Conservation (phyloP, 345 rosid genomes). For the Populus nigra region DNA sequence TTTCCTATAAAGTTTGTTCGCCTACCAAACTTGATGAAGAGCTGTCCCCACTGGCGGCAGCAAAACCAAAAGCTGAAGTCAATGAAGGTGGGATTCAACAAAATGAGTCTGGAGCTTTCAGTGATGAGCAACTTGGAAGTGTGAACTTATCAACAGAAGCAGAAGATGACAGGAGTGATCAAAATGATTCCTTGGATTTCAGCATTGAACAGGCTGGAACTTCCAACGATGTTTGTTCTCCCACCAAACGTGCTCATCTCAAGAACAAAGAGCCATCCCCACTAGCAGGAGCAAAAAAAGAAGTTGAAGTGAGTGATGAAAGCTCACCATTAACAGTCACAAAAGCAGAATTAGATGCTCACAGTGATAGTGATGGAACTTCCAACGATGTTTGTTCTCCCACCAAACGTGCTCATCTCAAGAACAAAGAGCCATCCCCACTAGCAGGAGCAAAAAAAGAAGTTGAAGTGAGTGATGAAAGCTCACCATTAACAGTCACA, state of each 20-base stretch:
- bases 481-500: constrained; percentile 14
- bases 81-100: background rate
- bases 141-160: background rate
- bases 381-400: constrained; percentile 14
- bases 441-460: constrained; percentile 14
- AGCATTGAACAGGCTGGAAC: background rate
- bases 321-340: constrained; percentile 14
- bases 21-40: background rate
- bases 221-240: background rate
- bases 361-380: background rate
- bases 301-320: constrained; percentile 21
- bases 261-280: constrained; percentile 26
- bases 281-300: constrained; percentile 13
- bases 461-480: constrained; percentile 20
- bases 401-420: constrained; percentile 13
- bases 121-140: background rate
- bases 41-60: too few relatives aligned
- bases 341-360: constrained; percentile 8
- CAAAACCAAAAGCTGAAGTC: too few relatives aligned
- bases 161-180: background rate
- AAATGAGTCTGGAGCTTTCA: background rate
- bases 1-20: background rate
- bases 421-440: constrained; percentile 26
- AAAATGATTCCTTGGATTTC: background rate
- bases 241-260: constrained; percentile 12